These are phyloP conservation scores for Lophiostoma macrostomum DNA, from an alignment of 495 filamentous ascomycete genomes.

Conservation along the genomic window DNA sequence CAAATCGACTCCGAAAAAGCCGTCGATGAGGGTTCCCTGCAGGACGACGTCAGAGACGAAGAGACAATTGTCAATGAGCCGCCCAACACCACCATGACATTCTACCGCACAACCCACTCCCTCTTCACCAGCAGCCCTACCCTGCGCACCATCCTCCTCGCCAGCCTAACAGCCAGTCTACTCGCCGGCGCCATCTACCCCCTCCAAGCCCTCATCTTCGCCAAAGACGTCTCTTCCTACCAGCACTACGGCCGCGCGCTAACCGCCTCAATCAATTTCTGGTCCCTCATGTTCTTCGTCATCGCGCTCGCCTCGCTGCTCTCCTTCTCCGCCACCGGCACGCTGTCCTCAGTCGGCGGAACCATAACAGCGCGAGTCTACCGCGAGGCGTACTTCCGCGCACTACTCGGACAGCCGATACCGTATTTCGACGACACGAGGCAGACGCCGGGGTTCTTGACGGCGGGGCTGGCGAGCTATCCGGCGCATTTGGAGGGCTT, in stretches of 20 bases:
- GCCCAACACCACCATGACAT: background rate
- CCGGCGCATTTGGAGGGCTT: conserved; percentile 3
- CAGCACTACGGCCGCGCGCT: background rate
- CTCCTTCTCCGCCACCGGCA: background rate
- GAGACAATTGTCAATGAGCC: conserved; percentile 1
- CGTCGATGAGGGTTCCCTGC: too few relatives aligned
- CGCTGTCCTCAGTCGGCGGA: background rate
- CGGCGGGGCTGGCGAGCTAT: background rate
- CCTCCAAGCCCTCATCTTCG: conserved; percentile 1
- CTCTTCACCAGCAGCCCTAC: background rate
- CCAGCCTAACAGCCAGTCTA: background rate
- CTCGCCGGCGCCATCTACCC: background rate
- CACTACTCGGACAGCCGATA: background rate
- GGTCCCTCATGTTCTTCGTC: conserved; percentile 90
- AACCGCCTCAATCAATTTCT: conserved; percentile 58
- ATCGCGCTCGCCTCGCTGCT: conserved; percentile 60
- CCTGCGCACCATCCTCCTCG: background rate
- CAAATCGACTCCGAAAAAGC: background rate
- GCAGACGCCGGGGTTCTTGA: conserved; percentile 1
- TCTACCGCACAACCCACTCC: background rate
- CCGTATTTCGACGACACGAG: conserved; percentile 2
- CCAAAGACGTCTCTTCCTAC: background rate
- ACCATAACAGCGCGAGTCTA: background rate
- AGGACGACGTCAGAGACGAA: background rate
- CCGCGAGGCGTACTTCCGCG: background rate